These are phyloP conservation scores for Monilinia aucupariae DNA, from an alignment of 2,329 filamentous ascomycete genomes.

Conservation along the genomic window DNA sequence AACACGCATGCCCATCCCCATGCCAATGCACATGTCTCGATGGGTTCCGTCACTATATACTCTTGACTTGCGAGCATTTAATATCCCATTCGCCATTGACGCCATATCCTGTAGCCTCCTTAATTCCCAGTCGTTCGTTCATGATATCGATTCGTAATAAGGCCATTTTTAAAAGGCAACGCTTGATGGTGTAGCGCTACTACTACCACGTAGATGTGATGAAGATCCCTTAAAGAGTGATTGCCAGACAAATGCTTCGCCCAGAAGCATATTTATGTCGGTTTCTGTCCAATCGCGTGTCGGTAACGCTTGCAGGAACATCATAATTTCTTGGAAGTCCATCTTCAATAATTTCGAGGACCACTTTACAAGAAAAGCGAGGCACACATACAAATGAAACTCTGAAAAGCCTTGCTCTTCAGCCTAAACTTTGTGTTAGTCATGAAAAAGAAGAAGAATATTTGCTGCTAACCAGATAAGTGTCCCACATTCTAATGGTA, in stretches of 20 bases:
- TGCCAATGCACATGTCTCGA: background rate
- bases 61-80: background rate
- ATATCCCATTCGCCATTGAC: constrained; percentile 2
- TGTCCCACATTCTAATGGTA: constrained; percentile 99
- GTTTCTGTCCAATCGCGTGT: constrained; percentile 96
- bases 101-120: constrained; percentile 3
- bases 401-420: constrained; percentile 98
- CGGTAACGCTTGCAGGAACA: constrained; percentile 93
- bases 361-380: constrained; percentile 97
- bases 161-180: background rate
- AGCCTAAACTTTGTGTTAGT: constrained; percentile 51
- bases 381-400: constrained; percentile 97
- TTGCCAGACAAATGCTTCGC: constrained; percentile 98
- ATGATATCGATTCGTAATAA: background rate
- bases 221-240: constrained; percentile 91
- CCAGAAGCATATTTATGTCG: constrained; percentile 90
- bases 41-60: background rate
- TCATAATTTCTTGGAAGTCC: constrained; percentile 99
- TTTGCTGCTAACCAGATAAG: constrained; percentile 71
- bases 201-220: constrained; percentile 68
- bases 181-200: constrained; percentile 32
- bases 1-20: background rate
- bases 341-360: constrained; percentile 90
- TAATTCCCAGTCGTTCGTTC: background rate
- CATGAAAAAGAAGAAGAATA: background rate